These are phyloP conservation scores for Coniochaeta sp. DNA, from an alignment of 2,329 filamentous ascomycete genomes.

Conservation along the genomic window DNA sequence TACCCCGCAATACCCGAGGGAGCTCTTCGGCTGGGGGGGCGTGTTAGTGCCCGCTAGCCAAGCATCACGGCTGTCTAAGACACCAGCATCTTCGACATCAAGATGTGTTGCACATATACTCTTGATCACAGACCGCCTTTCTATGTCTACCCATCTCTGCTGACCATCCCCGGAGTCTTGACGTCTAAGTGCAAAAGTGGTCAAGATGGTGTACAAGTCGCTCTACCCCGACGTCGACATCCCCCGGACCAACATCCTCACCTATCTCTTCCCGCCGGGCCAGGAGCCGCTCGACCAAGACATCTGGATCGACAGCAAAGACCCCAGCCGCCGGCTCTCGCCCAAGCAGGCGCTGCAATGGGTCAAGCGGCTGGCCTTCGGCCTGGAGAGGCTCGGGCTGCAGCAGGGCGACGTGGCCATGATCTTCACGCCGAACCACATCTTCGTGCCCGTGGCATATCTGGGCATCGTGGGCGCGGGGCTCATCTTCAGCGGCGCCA, in stretches of 20 bases:
- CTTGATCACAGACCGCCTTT: not conserved
- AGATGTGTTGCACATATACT: not conserved
- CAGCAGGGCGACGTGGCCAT: constrained; percentile 42
- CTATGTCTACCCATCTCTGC: not conserved
- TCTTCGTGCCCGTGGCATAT: constrained; percentile 47
- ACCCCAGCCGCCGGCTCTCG: constrained; percentile 35
- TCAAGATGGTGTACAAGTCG: constrained; percentile 33
- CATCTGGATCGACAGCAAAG: constrained; percentile 45
- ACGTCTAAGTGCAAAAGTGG: not conserved
- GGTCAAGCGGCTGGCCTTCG: constrained; percentile 42
- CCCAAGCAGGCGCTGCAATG: constrained; percentile 39
- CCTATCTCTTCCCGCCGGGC: constrained; percentile 24
- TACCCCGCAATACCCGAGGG: constrained; percentile 3
- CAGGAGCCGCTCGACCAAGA: constrained; percentile 32
- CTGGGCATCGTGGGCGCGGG: constrained; percentile 45
- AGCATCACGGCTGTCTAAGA: not conserved
- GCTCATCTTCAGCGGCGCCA: constrained; percentile 46
- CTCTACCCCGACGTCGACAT: constrained; percentile 33
- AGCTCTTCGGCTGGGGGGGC: not conserved
- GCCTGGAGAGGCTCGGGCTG: constrained; percentile 31
- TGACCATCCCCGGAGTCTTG: not conserved
- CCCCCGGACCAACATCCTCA: constrained; percentile 35
- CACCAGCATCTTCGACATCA: not conserved
- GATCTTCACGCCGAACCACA: constrained; percentile 46
- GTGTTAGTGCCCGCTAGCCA: not conserved